phyloP scores from a whole-genome alignment of 805 yeast genomes.

The Kodamaea neixiangensis region DNA sequence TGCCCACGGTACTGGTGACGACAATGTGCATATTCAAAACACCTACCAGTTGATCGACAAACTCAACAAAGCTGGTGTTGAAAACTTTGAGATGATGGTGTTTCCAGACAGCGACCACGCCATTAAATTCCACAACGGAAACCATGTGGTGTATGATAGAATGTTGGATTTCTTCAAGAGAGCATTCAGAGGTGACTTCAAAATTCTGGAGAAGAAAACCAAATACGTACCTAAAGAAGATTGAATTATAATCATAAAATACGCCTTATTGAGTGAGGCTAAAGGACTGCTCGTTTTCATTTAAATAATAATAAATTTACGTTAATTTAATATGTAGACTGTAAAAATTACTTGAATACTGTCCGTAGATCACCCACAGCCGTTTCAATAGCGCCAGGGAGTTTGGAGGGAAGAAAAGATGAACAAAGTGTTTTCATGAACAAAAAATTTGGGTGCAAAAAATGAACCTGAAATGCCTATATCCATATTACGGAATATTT shows the following conservation, averaged over 20 bases:
- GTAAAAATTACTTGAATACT: too few relatives aligned
- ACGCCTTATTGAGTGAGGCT: neutral
- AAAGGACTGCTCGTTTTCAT: neutral
- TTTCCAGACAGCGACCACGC: conserved; percentile 84
- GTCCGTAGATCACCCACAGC: too few relatives aligned
- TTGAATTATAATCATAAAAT: too few relatives aligned
- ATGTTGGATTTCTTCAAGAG: conserved; percentile 17
- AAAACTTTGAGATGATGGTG: conserved; percentile 76
- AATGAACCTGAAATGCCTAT: too few relatives aligned
- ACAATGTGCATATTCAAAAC: conserved; percentile 79
- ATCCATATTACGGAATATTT: too few relatives aligned
- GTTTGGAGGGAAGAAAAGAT: too few relatives aligned
- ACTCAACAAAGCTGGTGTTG: conserved; percentile 63
- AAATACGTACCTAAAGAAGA: neutral
- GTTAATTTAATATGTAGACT: too few relatives aligned
- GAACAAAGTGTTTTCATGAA: too few relatives aligned
- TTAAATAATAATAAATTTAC: too few relatives aligned
- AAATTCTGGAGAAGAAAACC: neutral
- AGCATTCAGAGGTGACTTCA: conserved; percentile 14
- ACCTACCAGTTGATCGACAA: conserved; percentile 61
- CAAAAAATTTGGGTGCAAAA: too few relatives aligned
- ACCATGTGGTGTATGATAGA: conserved; percentile 65
- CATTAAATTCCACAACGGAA: conserved; percentile 72
- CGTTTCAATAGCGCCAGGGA: too few relatives aligned
- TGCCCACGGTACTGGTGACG: conserved; percentile 86